Percentiles rank a stretch among this genome's conserved stretches.
Conservation (phyloP, 2,329 filamentous ascomycete species). For the Zymoseptoria brevis region DNA sequence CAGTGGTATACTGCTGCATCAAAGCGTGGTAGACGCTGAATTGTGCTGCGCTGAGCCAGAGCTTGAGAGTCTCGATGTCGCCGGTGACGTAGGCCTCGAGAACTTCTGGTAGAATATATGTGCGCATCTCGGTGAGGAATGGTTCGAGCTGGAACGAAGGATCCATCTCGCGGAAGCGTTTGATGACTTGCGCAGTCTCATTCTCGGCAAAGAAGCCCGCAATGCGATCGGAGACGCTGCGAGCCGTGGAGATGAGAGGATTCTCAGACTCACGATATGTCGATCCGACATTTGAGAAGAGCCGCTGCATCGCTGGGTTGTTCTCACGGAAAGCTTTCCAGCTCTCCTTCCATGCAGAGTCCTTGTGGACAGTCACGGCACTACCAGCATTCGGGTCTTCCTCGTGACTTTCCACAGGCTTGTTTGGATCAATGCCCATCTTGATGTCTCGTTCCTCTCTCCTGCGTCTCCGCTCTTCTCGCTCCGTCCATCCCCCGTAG, state of each 20-base stretch:
- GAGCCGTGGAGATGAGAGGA: slow-evolving; percentile 82
- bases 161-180: slow-evolving; percentile 95
- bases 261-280: slow-evolving; percentile 97
- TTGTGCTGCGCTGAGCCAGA: slow-evolving; percentile 94
- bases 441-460: slow-evolving; percentile 64
- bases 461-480: slow-evolving; percentile 79
- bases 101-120: slow-evolving; percentile 96
- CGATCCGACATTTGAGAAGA: slow-evolving; percentile 73
- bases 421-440: slow-evolving; percentile 28
- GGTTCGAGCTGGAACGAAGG: slow-evolving; percentile 90
- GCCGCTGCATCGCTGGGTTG: slow-evolving; percentile 76
- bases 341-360: slow-evolving; percentile 95
- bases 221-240: slow-evolving; percentile 86
- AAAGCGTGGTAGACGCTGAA: slow-evolving; percentile 96
- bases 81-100: slow-evolving; percentile 97
- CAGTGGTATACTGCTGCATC: slow-evolving; percentile 89
- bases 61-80: slow-evolving; percentile 78
- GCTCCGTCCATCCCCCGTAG: slow-evolving; percentile 95
- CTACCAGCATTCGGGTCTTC: slow-evolving; percentile 93
- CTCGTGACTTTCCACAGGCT: slow-evolving; percentile 53
- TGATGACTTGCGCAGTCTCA: slow-evolving; percentile 94
- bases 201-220: slow-evolving; percentile 98
- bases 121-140: slow-evolving; percentile 88
- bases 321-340: slow-evolving; percentile 92
- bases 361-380: slow-evolving; percentile 91